A percentile compares a stretch with the other conserved stretches of the same genome.
These are phyloP conservation scores for Amauroascus verrucosus DNA, from an alignment of 2,329 filamentous ascomycete genomes.

Conservation along the genomic window DNA sequence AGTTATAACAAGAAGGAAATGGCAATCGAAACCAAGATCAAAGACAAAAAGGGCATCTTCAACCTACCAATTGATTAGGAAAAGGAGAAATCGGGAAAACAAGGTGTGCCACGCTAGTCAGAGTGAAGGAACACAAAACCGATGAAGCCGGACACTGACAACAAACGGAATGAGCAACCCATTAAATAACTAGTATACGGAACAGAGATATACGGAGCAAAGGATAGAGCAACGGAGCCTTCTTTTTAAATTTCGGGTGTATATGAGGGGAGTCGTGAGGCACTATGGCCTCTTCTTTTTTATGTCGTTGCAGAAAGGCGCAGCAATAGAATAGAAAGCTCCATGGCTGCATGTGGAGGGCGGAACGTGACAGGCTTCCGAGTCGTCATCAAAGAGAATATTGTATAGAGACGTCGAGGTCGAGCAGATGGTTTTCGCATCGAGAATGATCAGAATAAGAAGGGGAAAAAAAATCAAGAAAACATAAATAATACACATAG, in stretches of 20 bases:
- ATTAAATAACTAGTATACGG: slow-evolving; percentile 6
- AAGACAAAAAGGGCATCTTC: neutral
- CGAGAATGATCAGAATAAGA: neutral
- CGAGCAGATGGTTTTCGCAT: neutral
- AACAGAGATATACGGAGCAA: neutral
- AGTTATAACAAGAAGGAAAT: neutral
- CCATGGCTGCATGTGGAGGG: neutral
- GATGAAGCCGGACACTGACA: neutral
- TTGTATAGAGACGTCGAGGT: slow-evolving; percentile 1
- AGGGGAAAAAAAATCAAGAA: neutral
- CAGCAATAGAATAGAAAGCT: neutral
- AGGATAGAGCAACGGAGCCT: neutral
- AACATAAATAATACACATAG: slow-evolving; percentile 11
- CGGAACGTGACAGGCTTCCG: neutral
- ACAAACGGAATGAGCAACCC: neutral
- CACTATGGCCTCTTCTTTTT: neutral
- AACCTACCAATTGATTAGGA: neutral
- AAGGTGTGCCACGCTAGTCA: slow-evolving; percentile 1
- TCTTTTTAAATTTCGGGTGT: neutral
- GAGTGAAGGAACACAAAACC: neutral
- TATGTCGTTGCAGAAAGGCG: neutral
- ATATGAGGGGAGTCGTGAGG: slow-evolving; percentile 1
- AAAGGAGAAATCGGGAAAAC: neutral
- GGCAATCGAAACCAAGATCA: neutral
- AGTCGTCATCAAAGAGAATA: slow-evolving; percentile 1